phyloP scores from a whole-genome alignment of 352 stramenopile species.

The Phytopythium aichiense region DNA sequence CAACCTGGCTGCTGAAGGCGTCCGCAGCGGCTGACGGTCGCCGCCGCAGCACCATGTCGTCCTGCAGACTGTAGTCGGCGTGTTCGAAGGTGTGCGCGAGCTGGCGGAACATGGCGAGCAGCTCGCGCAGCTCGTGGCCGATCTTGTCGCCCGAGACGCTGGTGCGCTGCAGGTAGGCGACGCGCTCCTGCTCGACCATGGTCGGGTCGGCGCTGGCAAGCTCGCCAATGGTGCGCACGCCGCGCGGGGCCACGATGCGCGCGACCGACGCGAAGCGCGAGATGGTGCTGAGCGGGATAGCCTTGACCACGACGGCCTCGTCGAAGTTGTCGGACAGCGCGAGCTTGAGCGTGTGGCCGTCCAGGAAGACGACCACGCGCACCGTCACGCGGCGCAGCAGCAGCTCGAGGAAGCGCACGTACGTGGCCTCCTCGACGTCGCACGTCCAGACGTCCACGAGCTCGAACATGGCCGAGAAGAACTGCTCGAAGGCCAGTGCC shows the following conservation, averaged over 20 bases:
- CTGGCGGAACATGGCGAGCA: conserved; percentile 57
- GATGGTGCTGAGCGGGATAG: conserved; percentile 69
- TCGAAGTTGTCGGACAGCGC: conserved; percentile 75
- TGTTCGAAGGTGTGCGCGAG: conserved; percentile 55
- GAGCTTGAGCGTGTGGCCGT: conserved; percentile 63
- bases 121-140: conserved; percentile 46
- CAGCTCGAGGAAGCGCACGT: conserved; percentile 61
- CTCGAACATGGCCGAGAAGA: conserved; percentile 68
- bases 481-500: conserved; percentile 55
- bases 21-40: neutral
- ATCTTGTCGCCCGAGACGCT: conserved; percentile 30
- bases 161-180: conserved; percentile 46
- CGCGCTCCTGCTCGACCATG: conserved; percentile 47
- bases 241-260: conserved; percentile 40
- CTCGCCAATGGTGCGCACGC: conserved; percentile 62
- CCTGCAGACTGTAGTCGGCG: conserved; percentile 36
- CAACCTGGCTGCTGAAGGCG: neutral
- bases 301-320: conserved; percentile 64
- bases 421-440: conserved; percentile 64
- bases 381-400: conserved; percentile 63
- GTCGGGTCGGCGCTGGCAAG: conserved; percentile 48
- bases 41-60: conserved; percentile 18
- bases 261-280: conserved; percentile 57
- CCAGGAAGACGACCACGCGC: conserved; percentile 66
- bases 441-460: conserved; percentile 82